A percentile compares a stretch with the other conserved stretches of the same genome.
Evolutionary conservation across 345 rosid genomes (phyloP).

Genomic region (Noccaea bulbosa): DNA sequence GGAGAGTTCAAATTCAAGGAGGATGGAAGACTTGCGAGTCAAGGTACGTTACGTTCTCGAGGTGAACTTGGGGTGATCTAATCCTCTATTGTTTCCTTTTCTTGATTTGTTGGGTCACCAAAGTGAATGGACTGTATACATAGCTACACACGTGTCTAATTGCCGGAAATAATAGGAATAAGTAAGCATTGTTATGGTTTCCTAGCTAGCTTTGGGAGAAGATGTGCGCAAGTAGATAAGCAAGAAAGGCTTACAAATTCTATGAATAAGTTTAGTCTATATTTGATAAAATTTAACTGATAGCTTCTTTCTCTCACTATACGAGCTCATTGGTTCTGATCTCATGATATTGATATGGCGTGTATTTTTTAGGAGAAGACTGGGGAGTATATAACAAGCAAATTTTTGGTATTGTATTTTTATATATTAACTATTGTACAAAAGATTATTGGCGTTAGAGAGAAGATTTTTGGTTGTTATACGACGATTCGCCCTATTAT

Average conservation of each 20-base stretch:
- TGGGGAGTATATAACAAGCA: not conserved
- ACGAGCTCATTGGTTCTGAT: constrained; percentile 2
- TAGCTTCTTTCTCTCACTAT: constrained; percentile 1
- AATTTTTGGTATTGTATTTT: not conserved
- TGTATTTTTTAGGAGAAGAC: not conserved
- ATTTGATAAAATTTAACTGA: not conserved
- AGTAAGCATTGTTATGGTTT: constrained; percentile 8
- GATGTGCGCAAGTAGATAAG: not conserved
- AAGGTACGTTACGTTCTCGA: constrained; percentile 34
- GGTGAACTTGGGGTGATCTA: constrained; percentile 32
- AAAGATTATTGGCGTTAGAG: not conserved
- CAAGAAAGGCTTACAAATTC: constrained; percentile 14
- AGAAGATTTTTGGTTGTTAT: not conserved
- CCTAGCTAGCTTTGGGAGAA: not conserved
- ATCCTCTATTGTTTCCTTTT: constrained; percentile 23
- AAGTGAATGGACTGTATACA: constrained; percentile 4
- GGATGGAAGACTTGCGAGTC: constrained; percentile 35
- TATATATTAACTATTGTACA: not conserved
- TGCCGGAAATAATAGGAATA: not conserved
- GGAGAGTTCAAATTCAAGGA: constrained; percentile 21
- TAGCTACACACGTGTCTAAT: constrained; percentile 15
- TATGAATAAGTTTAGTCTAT: not conserved
- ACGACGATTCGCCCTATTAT: not conserved
- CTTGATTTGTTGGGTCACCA: not conserved
- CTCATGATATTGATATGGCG: constrained; percentile 6